A percentile compares a stretch with the other conserved stretches of the same genome.
Evolutionary conservation across 148 eudicot species (phyloP).

Genomic region (Fallopia convolvulus): DNA sequence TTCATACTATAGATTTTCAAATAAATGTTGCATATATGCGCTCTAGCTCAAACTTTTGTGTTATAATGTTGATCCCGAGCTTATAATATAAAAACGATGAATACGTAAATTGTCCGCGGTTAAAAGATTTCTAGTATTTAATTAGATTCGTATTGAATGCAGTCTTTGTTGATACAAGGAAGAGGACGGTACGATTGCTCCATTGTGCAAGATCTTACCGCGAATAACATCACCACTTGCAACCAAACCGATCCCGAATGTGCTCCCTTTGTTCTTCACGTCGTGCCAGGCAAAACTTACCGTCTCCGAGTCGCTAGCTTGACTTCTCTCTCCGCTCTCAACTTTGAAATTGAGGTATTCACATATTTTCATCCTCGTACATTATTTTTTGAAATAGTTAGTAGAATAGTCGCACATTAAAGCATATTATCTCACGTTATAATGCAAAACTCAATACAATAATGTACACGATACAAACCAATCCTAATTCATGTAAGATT

Average conservation of each 20-base stretch:
- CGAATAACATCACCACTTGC: conserved; percentile 23
- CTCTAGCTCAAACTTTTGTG: not conserved
- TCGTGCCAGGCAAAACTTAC: conserved; percentile 65
- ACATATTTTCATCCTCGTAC: not conserved
- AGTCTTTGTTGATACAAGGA: conserved; percentile 78
- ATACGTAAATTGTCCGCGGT: no score
- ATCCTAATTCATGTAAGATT: no score
- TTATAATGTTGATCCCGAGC: not conserved
- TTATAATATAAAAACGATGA: not conserved
- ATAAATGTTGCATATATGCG: no score
- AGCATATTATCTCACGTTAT: no score
- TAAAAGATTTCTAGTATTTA: no score
- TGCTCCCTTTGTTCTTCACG: conserved; percentile 43
- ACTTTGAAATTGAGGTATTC: conserved; percentile 74
- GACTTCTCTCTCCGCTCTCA: conserved; percentile 63
- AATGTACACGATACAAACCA: no score
- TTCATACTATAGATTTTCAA: not conserved
- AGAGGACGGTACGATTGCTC: conserved; percentile 63
- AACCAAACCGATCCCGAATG: conserved; percentile 52
- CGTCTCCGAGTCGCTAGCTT: conserved; percentile 67
- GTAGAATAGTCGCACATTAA: no score
- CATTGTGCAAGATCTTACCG: conserved; percentile 14
- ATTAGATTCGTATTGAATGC: not conserved
- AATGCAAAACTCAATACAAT: no score
- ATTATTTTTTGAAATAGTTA: no score